Percentiles rank a stretch among this genome's conserved stretches.
These are phyloP conservation scores for Camillea tinctor DNA, from an alignment of 2,329 filamentous ascomycete genomes.

Conservation along the genomic window DNA sequence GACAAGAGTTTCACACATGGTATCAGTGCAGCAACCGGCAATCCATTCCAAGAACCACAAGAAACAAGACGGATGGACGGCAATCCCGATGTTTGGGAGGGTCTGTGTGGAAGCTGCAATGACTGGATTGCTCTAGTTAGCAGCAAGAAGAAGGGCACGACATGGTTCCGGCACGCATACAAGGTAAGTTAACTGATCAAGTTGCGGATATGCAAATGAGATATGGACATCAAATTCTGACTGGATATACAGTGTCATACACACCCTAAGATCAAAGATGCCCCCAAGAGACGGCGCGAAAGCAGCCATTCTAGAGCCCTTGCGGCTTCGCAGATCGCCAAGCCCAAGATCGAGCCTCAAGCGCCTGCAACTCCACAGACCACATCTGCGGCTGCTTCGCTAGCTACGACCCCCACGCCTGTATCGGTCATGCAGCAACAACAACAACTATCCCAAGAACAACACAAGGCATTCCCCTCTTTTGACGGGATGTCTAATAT, in stretches of 20 bases:
- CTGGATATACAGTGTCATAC: conserved; percentile 58
- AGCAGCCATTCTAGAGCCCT: conserved; percentile 50
- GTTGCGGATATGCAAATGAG: not conserved
- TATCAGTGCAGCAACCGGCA: conserved; percentile 78
- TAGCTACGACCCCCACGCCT: conserved; percentile 40
- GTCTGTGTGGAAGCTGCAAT: conserved; percentile 73
- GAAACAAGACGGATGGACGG: conserved; percentile 75
- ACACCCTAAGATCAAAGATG: conserved; percentile 69
- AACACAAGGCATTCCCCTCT: conserved; percentile 34
- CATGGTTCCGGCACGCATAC: conserved; percentile 87
- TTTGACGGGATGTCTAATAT: conserved; percentile 45
- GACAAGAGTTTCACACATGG: conserved; percentile 89
- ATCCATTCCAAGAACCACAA: conserved; percentile 73
- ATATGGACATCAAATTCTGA: conserved; percentile 16
- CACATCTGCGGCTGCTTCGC: conserved; percentile 36
- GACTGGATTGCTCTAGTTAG: conserved; percentile 81
- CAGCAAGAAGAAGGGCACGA: conserved; percentile 89
- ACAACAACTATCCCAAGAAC: conserved; percentile 26
- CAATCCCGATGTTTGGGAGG: conserved; percentile 80
- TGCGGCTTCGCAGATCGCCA: conserved; percentile 43
- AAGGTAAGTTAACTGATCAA: conserved; percentile 53
- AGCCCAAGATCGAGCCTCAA: conserved; percentile 46
- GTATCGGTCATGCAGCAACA: conserved; percentile 27
- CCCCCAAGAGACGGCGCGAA: conserved; percentile 66
- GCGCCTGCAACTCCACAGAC: conserved; percentile 44